Base-by-base conservation (phyloP, 352 stramenopile genomes). In the Phytophthora pisi region DNA sequence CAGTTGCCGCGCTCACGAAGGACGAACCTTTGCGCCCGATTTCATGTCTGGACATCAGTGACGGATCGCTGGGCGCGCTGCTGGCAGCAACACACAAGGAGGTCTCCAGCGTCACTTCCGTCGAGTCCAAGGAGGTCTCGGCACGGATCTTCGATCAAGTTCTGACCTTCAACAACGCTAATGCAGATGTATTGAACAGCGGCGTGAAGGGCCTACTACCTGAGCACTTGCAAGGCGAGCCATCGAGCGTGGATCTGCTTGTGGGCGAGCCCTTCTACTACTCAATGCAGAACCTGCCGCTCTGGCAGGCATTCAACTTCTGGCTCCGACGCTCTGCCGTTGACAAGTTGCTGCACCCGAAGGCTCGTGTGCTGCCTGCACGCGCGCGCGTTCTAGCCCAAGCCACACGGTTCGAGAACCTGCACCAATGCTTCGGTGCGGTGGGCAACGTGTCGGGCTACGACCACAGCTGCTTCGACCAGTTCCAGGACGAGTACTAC, bases 261-360 rank as follows among this genome's bases (percentile, higher is more conserved):
- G 73, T 92, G 10, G 83, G 78, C 3, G 86, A 95, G 55, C 81
- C 83, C 1, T 95, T 95, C 57, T 95, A 92, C 79, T 95, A 95
- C 67, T 84, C 84, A 51, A 95, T 95, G 86, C 86, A 95, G 72
- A 95, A 93, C 61, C 70, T 95, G 9, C 82, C 84, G 31, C 70
- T 93, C 0, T 95, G 86, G 86, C 81, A 92, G 50, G 82, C 84
- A 24, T 82, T 92, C 65, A 95, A 95, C 83, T 95, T 92, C 54
- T 95, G 86, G 86, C 68, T 92, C 11, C 82, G 84, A 9, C 81
- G 86, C 5, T 83, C 83, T 6, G 83, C 82, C 2, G 74, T 93
- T 11, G 58, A 76, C 16, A 42, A 51, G 4, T 57, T 89, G 8
- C 36, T 95, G 15, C 42, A 71, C 9, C 51, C 66, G 0, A 65